These are phyloP conservation scores for Huntiella decipiens DNA, from an alignment of 2,329 filamentous ascomycete genomes.

Conservation along the genomic window DNA sequence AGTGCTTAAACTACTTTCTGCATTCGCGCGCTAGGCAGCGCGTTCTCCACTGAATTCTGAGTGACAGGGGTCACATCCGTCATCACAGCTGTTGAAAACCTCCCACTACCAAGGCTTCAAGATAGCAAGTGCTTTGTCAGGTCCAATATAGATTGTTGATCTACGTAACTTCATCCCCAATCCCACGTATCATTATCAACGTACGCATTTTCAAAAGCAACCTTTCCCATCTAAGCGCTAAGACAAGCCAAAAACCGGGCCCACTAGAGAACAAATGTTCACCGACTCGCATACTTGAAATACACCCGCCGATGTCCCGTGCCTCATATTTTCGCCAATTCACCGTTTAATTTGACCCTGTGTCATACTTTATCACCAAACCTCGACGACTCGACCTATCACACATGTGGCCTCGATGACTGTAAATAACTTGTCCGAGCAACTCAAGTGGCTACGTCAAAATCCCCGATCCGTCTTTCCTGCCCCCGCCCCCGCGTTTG, in stretches of 20 bases:
- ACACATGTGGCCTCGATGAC: slow-evolving; percentile 31
- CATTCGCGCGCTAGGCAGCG: not conserved
- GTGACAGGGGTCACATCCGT: not conserved
- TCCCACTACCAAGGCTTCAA: not conserved
- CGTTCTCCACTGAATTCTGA: not conserved
- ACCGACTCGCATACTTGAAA: not conserved
- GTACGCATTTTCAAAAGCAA: not conserved
- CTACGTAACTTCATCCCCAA: no score
- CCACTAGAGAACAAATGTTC: not conserved
- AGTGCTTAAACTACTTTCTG: not conserved
- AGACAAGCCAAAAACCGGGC: not conserved
- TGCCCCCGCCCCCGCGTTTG: slow-evolving; percentile 21
- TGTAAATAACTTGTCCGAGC: slow-evolving; percentile 39
- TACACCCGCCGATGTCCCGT: not conserved
- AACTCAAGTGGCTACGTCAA: slow-evolving; percentile 37
- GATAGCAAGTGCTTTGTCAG: not conserved
- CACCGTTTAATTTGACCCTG: not conserved
- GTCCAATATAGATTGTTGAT: no score
- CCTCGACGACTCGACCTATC: not conserved
- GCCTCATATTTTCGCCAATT: not conserved
- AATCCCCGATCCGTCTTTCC: slow-evolving; percentile 25
- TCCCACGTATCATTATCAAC: no score
- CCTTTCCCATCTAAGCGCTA: not conserved
- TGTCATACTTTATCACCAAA: not conserved
- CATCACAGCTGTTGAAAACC: not conserved